phyloP scores from a whole-genome alignment of 805 yeast species.

The Suhomyces faveliae region DNA sequence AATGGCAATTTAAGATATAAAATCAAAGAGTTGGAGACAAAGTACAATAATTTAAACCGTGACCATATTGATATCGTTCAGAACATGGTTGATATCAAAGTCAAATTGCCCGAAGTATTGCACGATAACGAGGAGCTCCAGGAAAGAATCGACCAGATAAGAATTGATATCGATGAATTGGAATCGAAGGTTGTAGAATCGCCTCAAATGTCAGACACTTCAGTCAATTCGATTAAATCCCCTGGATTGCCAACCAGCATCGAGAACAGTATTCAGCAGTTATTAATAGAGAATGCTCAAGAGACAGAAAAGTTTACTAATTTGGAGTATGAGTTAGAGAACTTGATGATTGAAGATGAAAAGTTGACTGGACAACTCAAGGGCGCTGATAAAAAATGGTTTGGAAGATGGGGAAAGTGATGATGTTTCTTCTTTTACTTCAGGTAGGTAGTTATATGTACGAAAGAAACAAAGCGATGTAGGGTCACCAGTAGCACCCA shows the following conservation, averaged over 20 bases:
- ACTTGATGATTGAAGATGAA: conserved; percentile 26
- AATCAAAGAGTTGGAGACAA: conserved; percentile 68
- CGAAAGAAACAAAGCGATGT: neutral
- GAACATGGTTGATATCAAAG: conserved; percentile 77
- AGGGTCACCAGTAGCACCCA: neutral
- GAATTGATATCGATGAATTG: conserved; percentile 38
- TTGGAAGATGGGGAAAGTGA: conserved; percentile 22
- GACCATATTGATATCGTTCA: conserved; percentile 89
- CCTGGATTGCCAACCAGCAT: conserved; percentile 29
- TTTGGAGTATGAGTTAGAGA: conserved; percentile 36
- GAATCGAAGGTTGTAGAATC: conserved; percentile 32
- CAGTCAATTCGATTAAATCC: conserved; percentile 10
- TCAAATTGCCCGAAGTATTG: conserved; percentile 67
- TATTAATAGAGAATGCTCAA: conserved; percentile 35
- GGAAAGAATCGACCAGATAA: conserved; percentile 37
- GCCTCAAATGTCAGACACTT: conserved; percentile 5
- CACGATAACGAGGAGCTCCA: conserved; percentile 70
- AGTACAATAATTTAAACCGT: conserved; percentile 64
- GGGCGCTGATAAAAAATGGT: conserved; percentile 28
- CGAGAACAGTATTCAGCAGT: conserved; percentile 35
- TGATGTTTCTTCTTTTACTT: neutral
- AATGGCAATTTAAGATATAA: conserved; percentile 75
- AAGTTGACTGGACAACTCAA: conserved; percentile 20
- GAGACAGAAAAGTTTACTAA: conserved; percentile 39
- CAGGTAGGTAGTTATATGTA: neutral